These are phyloP conservation scores for Gilbertella persicaria DNA, from an alignment of 371 early-diverging fungal species.

Conservation along the genomic window DNA sequence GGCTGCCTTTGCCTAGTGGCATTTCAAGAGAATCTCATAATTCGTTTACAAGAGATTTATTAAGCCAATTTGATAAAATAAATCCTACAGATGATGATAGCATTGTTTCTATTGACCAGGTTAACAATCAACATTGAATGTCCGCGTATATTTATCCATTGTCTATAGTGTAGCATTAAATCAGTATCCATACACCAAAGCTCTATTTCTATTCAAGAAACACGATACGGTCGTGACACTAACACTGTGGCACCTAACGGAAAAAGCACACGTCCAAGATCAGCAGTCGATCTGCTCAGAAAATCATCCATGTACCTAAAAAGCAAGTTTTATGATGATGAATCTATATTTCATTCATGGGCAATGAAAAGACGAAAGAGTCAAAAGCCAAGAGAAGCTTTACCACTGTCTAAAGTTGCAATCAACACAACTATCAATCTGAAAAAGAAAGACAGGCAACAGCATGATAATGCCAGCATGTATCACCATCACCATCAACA, in stretches of 20 bases:
- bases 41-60: constrained; percentile 30
- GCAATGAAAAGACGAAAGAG: constrained; percentile 20
- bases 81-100: not conserved
- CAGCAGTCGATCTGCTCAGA: constrained; percentile 20
- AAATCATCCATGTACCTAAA: constrained; percentile 27
- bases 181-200: no score
- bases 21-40: constrained; percentile 21
- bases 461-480: no score
- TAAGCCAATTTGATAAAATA: constrained; percentile 26
- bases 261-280: constrained; percentile 3
- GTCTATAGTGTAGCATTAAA: not conserved
- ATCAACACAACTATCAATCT: constrained; percentile 24
- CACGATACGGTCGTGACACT: no score
- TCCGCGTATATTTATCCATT: no score
- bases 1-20: constrained; percentile 35
- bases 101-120: not conserved
- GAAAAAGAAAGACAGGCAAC: constrained; percentile 2
- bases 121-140: no score
- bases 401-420: constrained; percentile 17
- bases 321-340: constrained; percentile 11
- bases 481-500: no score
- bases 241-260: no score
- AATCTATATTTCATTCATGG: constrained; percentile 10
- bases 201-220: no score
- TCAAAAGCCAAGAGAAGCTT: not conserved